Base-by-base conservation (phyloP, 176 grass and related monocot genomes). In the Otatea glauca region DNA sequence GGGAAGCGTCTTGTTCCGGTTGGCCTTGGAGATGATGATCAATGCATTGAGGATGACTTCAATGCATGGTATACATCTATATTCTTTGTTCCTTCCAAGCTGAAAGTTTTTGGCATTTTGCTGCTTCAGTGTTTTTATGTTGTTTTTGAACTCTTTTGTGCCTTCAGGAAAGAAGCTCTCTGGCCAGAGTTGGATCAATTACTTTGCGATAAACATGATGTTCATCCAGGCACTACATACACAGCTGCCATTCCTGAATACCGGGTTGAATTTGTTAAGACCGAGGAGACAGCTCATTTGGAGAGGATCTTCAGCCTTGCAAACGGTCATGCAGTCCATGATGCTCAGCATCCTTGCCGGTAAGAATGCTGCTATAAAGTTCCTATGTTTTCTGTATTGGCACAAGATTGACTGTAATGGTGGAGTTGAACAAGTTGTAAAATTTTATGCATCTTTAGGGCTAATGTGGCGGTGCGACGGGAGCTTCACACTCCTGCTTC, bases 241-340 rank as follows among this genome's bases (percentile, higher is more conserved):
- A 94, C 91, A 41, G 95, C 95, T 91, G 85, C 91, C 41, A 93
- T 97, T 88, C 95, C 95, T 72, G 92, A 97, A 90, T 97, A 97
- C 72, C 63, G 91, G 35, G 55, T 97, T 58, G 91, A 91, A 65
- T 90, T 97, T 17, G n/a, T 91, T 55, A 90, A 93, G 43, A 65
- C 81, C 13, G 82, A 97, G 45, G 89, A 94, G 54, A 75, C 79
- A 70, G 70, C n/a, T 18, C 75, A 86, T 76, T 37, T 97, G 86
- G 87, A 93, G 38, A 97, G 90, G 70, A 91, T 78, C 64, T 97
- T 88, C 84, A 93, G 88, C 77, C 91, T 94, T 82, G 88, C 92
- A 89, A 97, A 97, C 13, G 92, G 95, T 20, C 65, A 94, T 81
- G 71, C 82, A 72, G 91, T 97, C 62, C 91, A 97, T 86, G 95